Evolutionary conservation across 495 filamentous ascomycete genomes (phyloP).

Genomic region (Penicillium antarcticum): DNA sequence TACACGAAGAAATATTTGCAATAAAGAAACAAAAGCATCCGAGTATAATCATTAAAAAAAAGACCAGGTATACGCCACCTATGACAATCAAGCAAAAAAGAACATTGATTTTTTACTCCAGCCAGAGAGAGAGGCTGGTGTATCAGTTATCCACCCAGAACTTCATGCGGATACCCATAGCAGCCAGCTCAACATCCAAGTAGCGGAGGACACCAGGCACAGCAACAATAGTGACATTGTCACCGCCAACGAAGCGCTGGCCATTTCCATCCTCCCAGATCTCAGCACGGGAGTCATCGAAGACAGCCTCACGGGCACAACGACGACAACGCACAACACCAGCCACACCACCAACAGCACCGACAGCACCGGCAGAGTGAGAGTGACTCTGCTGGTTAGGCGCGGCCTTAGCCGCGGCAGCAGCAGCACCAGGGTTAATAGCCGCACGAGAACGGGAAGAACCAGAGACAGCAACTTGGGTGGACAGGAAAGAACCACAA

Average conservation of each 20-base stretch:
- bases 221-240: conserved; percentile 84
- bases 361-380: conserved; percentile 11
- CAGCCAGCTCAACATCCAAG: conserved; percentile 89
- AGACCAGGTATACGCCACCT: conserved; percentile 22
- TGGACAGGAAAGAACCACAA: conserved; percentile 86
- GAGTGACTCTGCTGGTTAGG: conserved; percentile 26
- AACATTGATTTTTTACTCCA: conserved; percentile 16
- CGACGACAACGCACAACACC: conserved; percentile 79
- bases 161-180: conserved; percentile 89
- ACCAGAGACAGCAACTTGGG: conserved; percentile 62
- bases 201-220: conserved; percentile 91
- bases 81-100: conserved; percentile 23
- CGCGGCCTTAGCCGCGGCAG: conserved; percentile 32
- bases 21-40: conserved; percentile 12
- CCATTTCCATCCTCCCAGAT: conserved; percentile 92
- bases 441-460: conserved; percentile 25
- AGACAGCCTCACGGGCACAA: conserved; percentile 69
- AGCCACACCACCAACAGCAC: conserved; percentile 42
- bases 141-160: conserved; percentile 65
- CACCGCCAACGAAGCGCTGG: conserved; percentile 76
- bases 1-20: conserved; percentile 18
- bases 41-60: conserved; percentile 16
- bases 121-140: conserved; percentile 10
- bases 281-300: conserved; percentile 61
- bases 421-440: conserved; percentile 27